A percentile compares a stretch with the other conserved stretches of the same genome.
Conservation (phyloP, 2,329 filamentous ascomycete species). For the Fusarium phyllophilum region DNA sequence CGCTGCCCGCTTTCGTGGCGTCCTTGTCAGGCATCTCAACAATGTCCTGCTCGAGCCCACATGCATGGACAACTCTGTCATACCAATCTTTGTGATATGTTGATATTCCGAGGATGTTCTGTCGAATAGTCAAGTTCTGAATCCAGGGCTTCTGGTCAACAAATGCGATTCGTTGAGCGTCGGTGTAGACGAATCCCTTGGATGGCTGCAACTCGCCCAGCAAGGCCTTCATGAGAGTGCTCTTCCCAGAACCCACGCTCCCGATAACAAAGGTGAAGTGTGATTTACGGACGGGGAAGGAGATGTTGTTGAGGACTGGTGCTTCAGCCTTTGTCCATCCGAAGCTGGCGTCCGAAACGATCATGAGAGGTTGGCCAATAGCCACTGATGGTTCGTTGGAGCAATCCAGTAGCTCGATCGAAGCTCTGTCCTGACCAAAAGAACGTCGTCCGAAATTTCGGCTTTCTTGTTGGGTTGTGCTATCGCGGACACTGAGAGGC, state of each 20-base stretch:
- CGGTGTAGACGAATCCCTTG: slow-evolving; percentile 6
- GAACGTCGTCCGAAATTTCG: rapidly evolving
- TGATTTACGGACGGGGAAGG: slow-evolving; percentile 4
- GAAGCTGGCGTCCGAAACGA: slow-evolving; percentile 5
- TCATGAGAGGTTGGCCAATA: slow-evolving; percentile 1
- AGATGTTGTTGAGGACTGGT: background rate
- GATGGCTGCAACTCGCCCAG: slow-evolving; percentile 12
- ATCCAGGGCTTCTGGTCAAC: slow-evolving; percentile 18
- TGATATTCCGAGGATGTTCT: slow-evolving; percentile 9
- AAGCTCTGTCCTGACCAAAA: background rate
- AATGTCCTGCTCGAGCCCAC: slow-evolving; percentile 8
- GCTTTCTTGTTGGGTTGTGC: background rate
- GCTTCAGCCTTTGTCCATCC: background rate
- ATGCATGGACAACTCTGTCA: slow-evolving; percentile 4
- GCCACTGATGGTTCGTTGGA: background rate
- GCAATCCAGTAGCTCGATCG: background rate
- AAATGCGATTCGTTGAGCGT: slow-evolving; percentile 7
- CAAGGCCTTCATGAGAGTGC: slow-evolving; percentile 8
- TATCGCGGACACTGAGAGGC: background rate
- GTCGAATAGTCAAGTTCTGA: slow-evolving; percentile 11
- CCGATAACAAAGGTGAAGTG: slow-evolving; percentile 15
- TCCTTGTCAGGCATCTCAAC: background rate
- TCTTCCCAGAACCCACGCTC: slow-evolving; percentile 11
- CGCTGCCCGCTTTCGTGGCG: slow-evolving; percentile 44
- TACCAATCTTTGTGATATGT: slow-evolving; percentile 10